Evolutionary conservation across 768 basidiomycete species (phyloP), one percentile per base, ranked within the genome.

Genomic region (Pleurotus eryngii): DNA sequence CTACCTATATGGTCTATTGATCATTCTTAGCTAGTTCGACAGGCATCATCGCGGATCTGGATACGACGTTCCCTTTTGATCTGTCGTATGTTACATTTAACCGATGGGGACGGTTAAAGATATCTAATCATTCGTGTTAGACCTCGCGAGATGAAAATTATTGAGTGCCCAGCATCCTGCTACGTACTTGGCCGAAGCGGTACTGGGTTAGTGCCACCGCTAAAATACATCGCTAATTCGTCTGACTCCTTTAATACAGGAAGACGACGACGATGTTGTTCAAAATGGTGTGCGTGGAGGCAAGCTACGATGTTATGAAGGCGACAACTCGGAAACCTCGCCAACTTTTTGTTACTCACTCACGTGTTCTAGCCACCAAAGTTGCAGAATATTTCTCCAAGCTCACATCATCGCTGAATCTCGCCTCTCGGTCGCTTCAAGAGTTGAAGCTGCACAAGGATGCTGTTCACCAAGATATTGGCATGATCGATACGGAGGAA

Each of bases 221-320:
- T 4, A 35, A 35, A 9, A 4, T 9, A 1, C 30, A 22, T 35
- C 22, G 12, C 7, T 15, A 18, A 43, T 17, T 58, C 1, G 8
- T 14, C 40, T 43, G 30, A 26, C 39, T 3, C 47, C 56, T 47
- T 17, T 43, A n/a, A 47, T 49, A 12, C 61, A 88, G 88, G 0
- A 89, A 89, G 76, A 90, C 86, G 0, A 90, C 89, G 0, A 85
- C 87, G 0, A 88, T 90, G 79, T 71, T 90, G 1, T 87, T 85
- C 73, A 89, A 87, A 66, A 89, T 90, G 80, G 74, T 89, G 1
- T 78, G 81, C 1, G 81, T 88, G 5, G 84, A 90, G 60, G 71
- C 79, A n/a, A 74, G 80, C 2, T 85, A 78, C 70, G 67, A 79
- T 39, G 58, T 73, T 22, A 67, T 71, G 20, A 67, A 66, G 8